Conservation (phyloP, 495 filamentous ascomycete genomes). For the Copromyces sp. region DNA sequence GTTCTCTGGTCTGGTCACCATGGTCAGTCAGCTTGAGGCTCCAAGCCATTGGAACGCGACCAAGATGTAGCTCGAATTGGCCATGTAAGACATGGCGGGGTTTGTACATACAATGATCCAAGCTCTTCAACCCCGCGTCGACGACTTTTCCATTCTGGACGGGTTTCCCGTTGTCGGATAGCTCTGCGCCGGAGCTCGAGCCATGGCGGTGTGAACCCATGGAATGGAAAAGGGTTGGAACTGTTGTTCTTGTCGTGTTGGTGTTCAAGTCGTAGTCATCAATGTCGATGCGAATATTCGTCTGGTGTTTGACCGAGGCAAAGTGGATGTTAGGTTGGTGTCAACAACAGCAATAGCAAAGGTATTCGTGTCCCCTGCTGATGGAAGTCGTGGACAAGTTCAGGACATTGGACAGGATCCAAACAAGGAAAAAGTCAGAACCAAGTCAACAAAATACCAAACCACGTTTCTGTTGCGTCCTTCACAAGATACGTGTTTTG, state of each 20-base stretch:
- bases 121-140: slow-evolving; percentile 62
- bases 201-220: slow-evolving; percentile 18
- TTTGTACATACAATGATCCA: slow-evolving; percentile 73
- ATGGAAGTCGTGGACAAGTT: background rate
- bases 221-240: slow-evolving; percentile 4
- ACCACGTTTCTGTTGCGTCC: background rate
- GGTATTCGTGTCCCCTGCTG: background rate
- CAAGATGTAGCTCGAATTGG: background rate
- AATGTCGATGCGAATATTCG: background rate
- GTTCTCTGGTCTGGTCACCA: slow-evolving; percentile 57
- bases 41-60: background rate
- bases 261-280: background rate
- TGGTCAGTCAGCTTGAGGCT: slow-evolving; percentile 1
- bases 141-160: slow-evolving; percentile 34
- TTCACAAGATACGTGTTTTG: background rate
- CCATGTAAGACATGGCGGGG: background rate
- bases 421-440: background rate
- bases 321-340: no score
- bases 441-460: background rate
- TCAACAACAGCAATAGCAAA: no score
- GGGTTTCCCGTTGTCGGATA: slow-evolving; percentile 4
- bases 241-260: background rate
- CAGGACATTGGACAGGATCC: background rate
- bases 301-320: background rate
- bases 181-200: slow-evolving; percentile 25